Evolutionary conservation across 139 green algal species (phyloP), one percentile per base, ranked within the genome.

Genomic region (Closterium sp.): DNA sequence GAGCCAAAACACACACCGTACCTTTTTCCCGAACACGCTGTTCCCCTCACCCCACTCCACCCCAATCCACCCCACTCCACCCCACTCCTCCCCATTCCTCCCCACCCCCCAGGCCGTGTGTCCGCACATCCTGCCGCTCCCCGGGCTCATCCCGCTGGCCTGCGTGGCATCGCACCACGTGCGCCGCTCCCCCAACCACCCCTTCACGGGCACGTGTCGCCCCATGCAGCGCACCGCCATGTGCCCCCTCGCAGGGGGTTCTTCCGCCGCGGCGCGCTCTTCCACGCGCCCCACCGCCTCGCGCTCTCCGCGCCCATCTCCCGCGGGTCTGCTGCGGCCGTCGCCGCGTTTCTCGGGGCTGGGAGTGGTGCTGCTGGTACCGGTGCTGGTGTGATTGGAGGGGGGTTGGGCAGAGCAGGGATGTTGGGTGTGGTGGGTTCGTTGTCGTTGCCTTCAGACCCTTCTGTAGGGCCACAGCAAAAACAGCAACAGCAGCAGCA

Each of bases 181-280:
- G n/a, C n/a, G 84, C n/a, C n/a, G 84, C n/a, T 30, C 84, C 7
- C n/a, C 84, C n/a, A 21, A 2, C 17, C 84, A 32, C n/a, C 84
- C 84, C 17, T 87, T 87, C 28, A 30, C n/a, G n/a, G 84, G 84
- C n/a, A 87, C n/a, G 84, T 87, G 84, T 4, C 84, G 28, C n/a
- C 84, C 84, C 84, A 87, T 87, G 84, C 84, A 87, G 84, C 84
- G 28, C 84, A 87, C 84, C n/a, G 84, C n/a, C 84, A 30, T 87
- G 84, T 87, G 84, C 27, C 84, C n/a, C 6, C n/a, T 87, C n/a
- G n/a, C 21, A 13, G 84, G 84, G 84, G 84, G 9, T 87, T 32
- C 84, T 87, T 87, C 84, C 50, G 50, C 50, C 50, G 50, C 13
- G 50, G 50, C 50, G 50, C 50, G 50, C 50, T 73, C 50, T 73